Percentiles rank a stretch among this genome's conserved stretches.
phyloP scores from a whole-genome alignment of 1,284 basidiomycete genomes.

The Sphagnurus paluster region DNA sequence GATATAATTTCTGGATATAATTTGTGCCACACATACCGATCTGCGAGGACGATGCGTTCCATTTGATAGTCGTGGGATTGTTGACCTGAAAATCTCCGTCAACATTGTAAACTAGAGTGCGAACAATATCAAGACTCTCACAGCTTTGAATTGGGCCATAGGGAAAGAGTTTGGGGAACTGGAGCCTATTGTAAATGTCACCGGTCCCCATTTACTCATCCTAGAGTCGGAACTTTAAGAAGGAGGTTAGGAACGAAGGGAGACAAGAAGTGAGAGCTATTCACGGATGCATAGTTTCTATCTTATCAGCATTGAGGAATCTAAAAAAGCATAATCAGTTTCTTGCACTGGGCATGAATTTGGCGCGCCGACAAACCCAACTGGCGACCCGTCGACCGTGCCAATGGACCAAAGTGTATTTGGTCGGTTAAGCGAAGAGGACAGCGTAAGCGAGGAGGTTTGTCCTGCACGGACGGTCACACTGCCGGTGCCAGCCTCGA shows the following conservation, averaged over 20 bases:
- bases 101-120: not conserved
- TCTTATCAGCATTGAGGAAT: slow-evolving; percentile 49
- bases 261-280: slow-evolving; percentile 15
- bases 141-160: slow-evolving; percentile 44
- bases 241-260: not conserved
- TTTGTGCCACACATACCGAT: slow-evolving; percentile 28
- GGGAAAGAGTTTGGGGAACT: slow-evolving; percentile 40
- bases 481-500: slow-evolving; percentile 41
- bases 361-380: slow-evolving; percentile 36
- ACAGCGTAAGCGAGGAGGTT: slow-evolving; percentile 35
- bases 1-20: not conserved
- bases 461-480: slow-evolving; percentile 43
- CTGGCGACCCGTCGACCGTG: slow-evolving; percentile 45
- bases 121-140: not conserved
- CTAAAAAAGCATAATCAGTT: too few species aligned
- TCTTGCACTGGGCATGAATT: too few species aligned
- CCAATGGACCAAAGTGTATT: slow-evolving; percentile 44
- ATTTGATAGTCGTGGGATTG: slow-evolving; percentile 44
- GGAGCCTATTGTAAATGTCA: slow-evolving; percentile 42
- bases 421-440: slow-evolving; percentile 32
- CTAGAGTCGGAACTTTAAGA: slow-evolving; percentile 38
- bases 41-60: slow-evolving; percentile 42
- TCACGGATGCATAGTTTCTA: slow-evolving; percentile 50
- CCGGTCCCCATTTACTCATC: slow-evolving; percentile 46
- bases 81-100: slow-evolving; percentile 34